These are phyloP conservation scores for Puccinia coronata DNA, from an alignment of 1,284 basidiomycete genomes.

Conservation along the genomic window DNA sequence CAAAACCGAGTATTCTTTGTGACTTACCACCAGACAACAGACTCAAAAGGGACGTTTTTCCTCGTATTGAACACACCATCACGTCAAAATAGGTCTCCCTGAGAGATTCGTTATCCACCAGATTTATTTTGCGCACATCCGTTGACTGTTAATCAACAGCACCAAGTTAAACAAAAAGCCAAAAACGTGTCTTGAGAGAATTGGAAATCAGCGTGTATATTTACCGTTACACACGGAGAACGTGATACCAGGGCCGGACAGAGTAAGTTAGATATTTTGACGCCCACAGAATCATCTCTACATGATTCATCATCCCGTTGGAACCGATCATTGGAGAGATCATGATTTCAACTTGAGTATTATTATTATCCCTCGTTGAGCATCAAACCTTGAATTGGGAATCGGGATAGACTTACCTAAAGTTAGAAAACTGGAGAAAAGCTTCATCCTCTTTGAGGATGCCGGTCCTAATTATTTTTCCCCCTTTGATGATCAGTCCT, in stretches of 20 bases:
- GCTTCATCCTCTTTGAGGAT: constrained; percentile 35
- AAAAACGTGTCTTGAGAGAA: not conserved
- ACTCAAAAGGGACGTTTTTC: constrained; percentile 21
- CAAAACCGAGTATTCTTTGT: not conserved
- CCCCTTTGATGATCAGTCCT: not conserved
- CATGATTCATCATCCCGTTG: not conserved
- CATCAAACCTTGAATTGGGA: not conserved
- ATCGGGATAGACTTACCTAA: constrained; percentile 4
- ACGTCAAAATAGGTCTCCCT: constrained; percentile 34
- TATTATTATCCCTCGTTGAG: not conserved
- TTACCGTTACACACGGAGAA: constrained; percentile 28
- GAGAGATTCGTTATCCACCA: constrained; percentile 27
- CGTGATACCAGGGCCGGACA: constrained; percentile 29
- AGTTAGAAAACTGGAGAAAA: constrained; percentile 32
- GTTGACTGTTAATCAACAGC: constrained; percentile 6
- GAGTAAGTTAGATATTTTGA: not conserved
- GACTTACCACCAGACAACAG: constrained; percentile 38
- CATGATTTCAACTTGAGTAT: not conserved
- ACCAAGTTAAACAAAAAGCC: not conserved
- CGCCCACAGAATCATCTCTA: constrained; percentile 1
- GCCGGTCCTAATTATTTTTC: constrained; percentile 8
- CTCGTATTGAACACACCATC: constrained; percentile 40
- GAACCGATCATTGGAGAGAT: not conserved
- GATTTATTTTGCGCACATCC: constrained; percentile 24
- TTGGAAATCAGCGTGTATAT: not conserved